These are phyloP conservation scores for Oryza officinalis DNA, from an alignment of 176 grass and related monocot species.

Conservation along the genomic window DNA sequence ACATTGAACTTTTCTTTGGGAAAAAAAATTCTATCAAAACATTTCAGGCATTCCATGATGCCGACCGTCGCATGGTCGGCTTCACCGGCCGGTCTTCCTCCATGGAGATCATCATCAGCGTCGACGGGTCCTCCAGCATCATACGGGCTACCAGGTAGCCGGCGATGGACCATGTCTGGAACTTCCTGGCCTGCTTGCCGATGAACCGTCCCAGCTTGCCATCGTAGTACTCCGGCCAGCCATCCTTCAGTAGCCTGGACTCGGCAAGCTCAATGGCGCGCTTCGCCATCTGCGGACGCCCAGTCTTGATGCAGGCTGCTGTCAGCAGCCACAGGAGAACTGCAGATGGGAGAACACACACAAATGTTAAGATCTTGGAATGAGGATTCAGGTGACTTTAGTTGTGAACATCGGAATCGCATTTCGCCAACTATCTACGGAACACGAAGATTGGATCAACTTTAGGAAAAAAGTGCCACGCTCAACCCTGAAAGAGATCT, in stretches of 20 bases:
- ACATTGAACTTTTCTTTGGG: background rate
- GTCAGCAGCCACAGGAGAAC: constrained; percentile 94
- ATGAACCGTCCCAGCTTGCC: constrained; percentile 80
- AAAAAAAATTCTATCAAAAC: background rate
- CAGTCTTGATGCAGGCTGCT: constrained; percentile 93
- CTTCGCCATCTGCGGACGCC: constrained; percentile 85
- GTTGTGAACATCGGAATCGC: background rate
- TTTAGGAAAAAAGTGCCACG: background rate
- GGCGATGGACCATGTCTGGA: constrained; percentile 91
- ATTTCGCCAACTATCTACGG: background rate
- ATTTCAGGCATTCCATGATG: constrained; percentile 79
- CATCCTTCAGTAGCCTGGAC: constrained; percentile 67
- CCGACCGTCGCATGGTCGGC: constrained; percentile 63
- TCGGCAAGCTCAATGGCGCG: constrained; percentile 76
- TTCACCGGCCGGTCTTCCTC: constrained; percentile 86
- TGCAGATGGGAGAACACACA: constrained; percentile 32
- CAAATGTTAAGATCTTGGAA: background rate
- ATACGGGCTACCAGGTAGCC: constrained; percentile 91
- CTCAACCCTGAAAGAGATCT: background rate
- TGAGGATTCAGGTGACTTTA: background rate
- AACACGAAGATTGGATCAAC: background rate
- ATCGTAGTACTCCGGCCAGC: constrained; percentile 94
- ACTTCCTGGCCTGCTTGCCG: constrained; percentile 88
- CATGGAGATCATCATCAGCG: constrained; percentile 84
- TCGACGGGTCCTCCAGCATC: constrained; percentile 92